Percentiles rank a stretch among this genome's conserved stretches.
Conservation (phyloP, 2,329 filamentous ascomycete species). For the Aspergillus bombycis region DNA sequence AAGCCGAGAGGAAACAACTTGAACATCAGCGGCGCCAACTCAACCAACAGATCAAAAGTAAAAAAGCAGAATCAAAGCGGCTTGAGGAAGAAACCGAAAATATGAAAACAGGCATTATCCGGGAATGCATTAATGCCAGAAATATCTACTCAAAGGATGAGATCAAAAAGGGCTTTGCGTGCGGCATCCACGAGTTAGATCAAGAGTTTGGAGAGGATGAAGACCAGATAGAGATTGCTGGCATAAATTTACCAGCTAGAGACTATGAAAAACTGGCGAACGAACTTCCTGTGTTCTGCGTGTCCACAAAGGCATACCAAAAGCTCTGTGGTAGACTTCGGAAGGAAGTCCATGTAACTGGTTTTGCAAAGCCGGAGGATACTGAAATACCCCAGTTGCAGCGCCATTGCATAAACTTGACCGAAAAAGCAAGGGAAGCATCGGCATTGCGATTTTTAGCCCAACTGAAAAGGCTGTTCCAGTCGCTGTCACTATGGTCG, state of each 20-base stretch:
- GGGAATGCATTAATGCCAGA: slow-evolving; percentile 14
- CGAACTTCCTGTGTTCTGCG: slow-evolving; percentile 65
- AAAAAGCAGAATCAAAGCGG: slow-evolving; percentile 40
- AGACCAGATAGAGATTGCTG: slow-evolving; percentile 11
- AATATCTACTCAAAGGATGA: slow-evolving; percentile 11
- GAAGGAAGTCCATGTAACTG: slow-evolving; percentile 56
- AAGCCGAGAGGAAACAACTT: not conserved
- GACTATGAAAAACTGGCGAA: slow-evolving; percentile 62
- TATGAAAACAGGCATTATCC: not conserved
- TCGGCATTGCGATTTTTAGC: slow-evolving; percentile 56
- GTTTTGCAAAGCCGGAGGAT: slow-evolving; percentile 57
- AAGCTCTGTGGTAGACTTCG: slow-evolving; percentile 59
- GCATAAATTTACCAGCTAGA: slow-evolving; percentile 49
- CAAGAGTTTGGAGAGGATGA: slow-evolving; percentile 1
- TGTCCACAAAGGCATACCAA: slow-evolving; percentile 65
- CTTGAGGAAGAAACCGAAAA: slow-evolving; percentile 40
- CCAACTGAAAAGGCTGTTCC: slow-evolving; percentile 54
- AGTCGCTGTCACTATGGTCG: slow-evolving; percentile 57
- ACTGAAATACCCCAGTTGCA: slow-evolving; percentile 64
- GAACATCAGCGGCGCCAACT: not conserved
- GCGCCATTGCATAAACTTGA: slow-evolving; percentile 61
- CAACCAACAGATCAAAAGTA: slow-evolving; percentile 19
- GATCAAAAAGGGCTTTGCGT: slow-evolving; percentile 12
- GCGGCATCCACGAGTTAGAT: slow-evolving; percentile 5
- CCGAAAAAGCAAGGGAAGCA: slow-evolving; percentile 51